Base-by-base conservation (phyloP, 2,329 filamentous ascomycete species). In the Ophiostoma himal-ulmi region DNA sequence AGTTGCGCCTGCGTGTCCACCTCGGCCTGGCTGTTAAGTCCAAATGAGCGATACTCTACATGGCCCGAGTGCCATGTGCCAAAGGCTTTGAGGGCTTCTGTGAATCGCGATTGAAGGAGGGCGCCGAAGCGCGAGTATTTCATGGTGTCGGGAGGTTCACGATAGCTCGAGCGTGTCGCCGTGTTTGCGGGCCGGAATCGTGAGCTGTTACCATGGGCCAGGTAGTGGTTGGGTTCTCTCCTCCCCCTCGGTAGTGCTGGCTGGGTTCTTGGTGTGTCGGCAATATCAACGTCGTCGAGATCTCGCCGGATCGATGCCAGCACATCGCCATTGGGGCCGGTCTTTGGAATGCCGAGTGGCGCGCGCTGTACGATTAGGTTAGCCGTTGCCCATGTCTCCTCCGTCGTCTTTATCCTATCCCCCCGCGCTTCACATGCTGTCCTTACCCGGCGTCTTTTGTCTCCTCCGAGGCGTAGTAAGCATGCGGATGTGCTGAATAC, bases 1-100 rank as follows among this genome's bases (percentile, higher is more conserved):
- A 82, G 75, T 8, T 75, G 75, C 5, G 79, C 78, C 72, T 86
- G 82, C 10, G 77, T 78, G 48, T 82, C 79, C 22, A 86, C 76
- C 69, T 84, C 81, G 68, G 79, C 73, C 68, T 79, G 77, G 60
- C 78, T 77, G n/a, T 74, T 72, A 11, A 83, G 64, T 8, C 80
- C 80, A 39, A 82, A 78, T 20, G 77, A 73, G 37, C 54, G 73
- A 73, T 79, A 80, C 10, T 77, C 76, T 1, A 72, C 70, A 69
- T 76, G 70, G 41, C 75, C 75, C 2, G 71, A 1, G 3, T 30
- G 37, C 76, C 76, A 80, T 36, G 52, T 20, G 2, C 76, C 75
- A 39, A 78, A 70, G 0, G 73, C 70, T 14, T 74, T 74, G 30
- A 84, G 70, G 14, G 83, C 75, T 1, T 69, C 11, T 2, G 80